Base-by-base conservation (phyloP, 352 stramenopile genomes). In the Phytophthora capsici region DNA sequence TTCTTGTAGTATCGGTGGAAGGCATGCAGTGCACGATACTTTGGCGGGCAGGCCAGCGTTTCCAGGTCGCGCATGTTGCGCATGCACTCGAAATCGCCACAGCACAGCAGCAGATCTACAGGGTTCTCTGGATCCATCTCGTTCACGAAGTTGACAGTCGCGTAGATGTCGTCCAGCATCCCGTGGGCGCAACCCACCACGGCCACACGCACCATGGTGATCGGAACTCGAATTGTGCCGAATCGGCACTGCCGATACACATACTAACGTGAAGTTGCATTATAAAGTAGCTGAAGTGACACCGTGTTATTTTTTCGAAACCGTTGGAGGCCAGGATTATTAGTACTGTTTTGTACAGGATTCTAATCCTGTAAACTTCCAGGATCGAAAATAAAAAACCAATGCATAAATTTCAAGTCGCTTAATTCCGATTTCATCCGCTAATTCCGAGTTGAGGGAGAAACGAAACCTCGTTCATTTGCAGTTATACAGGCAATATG, bases 171-270 rank as follows among this genome's bases (percentile, higher is more conserved):
- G 69, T 99, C 96, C 28, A 99, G 86, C 75, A 99, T 89, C 30
- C 98, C 98, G 77, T 99, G 98, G 60, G 93, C 96, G 74, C 98
- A 99, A 40, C 98, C 98, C 65, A 99, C 97, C 34, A 99, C 86
- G 28, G 96, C 96, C 9, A 99, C 83, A 38, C 84, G 84, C 55
- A 95, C 76, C 73, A 82, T 80, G 30, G 16, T 52, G 37, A 43
- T 43, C 22, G 10, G 26, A 50, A 47, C 19, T 28, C 12, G 46
- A 65, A 34, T n/a, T n/a, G n/a, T n/a, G n/a, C n/a, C 53, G 26
- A 22, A 57, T 54, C 58, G 38, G 28, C 7, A 28, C 20, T 43
- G n/a, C 13, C 46, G 25, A 46, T 40, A n/a, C n/a, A n/a, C n/a
- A n/a, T n/a, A 52, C 46, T 22, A 34, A 12, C 16, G 12, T 52